These are phyloP conservation scores for Stylosanthes scabra DNA, from an alignment of 331 rosid species.

Conservation along the genomic window DNA sequence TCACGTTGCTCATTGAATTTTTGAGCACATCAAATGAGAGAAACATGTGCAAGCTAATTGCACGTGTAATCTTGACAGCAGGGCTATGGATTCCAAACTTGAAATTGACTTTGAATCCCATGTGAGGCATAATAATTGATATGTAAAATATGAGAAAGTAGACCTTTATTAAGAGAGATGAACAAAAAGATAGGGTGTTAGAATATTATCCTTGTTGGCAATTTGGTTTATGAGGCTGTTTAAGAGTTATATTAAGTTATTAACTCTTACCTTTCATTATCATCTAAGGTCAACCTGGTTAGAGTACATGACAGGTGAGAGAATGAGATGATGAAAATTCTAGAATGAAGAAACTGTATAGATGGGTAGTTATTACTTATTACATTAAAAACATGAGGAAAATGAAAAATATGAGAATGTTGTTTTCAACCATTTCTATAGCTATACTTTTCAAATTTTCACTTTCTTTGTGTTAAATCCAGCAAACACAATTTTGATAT, in stretches of 20 bases:
- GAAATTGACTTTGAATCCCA: conserved; percentile 40
- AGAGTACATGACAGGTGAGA: not conserved
- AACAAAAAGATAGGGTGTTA: not conserved
- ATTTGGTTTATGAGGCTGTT: conserved; percentile 7
- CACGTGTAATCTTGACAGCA: conserved; percentile 45
- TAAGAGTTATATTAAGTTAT: conserved; percentile 3
- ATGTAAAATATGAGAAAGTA: conserved; percentile 1
- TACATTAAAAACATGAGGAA: too few relatives aligned
- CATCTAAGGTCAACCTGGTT: not conserved
- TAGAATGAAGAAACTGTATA: not conserved
- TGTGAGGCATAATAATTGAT: conserved; percentile 38
- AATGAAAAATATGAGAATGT: not conserved
- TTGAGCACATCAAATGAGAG: conserved; percentile 27
- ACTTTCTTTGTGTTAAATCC: too few relatives aligned
- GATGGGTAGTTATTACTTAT: not conserved
- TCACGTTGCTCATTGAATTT: conserved; percentile 46
- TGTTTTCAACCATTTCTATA: too few relatives aligned
- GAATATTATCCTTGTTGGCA: not conserved
- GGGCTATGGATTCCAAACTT: conserved; percentile 11
- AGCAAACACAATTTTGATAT: not conserved
- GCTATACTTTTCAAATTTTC: conserved; percentile 17
- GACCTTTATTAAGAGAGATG: conserved; percentile 11
- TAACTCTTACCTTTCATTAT: not conserved
- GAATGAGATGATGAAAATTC: not conserved
- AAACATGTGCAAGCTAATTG: conserved; percentile 41